phyloP scores from a whole-genome alignment of 208 protist species.

The Leishmania martiniquensis region DNA sequence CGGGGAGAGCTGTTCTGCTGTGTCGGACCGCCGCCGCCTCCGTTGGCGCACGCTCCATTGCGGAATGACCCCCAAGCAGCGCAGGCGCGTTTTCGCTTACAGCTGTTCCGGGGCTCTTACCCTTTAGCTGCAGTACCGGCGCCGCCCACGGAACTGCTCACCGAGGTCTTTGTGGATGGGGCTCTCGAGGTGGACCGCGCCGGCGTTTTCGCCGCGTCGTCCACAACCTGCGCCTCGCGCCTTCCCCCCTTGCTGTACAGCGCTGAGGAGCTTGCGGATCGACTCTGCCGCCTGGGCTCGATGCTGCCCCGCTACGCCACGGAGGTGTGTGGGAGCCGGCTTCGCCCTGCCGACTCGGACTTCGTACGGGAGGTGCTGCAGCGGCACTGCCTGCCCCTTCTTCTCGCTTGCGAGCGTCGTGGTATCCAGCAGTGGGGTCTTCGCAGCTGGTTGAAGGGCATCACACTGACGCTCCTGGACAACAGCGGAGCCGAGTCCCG shows the following conservation, averaged over 20 bases:
- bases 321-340: conserved; percentile 23
- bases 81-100: not conserved
- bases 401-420: conserved; percentile 34
- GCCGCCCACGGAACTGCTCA: not conserved
- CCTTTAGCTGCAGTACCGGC: not conserved
- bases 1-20: conserved; percentile 32
- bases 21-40: conserved; percentile 11
- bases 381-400: conserved; percentile 34
- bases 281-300: conserved; percentile 60
- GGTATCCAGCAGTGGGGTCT: conserved; percentile 56
- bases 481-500: conserved; percentile 36
- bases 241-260: not conserved
- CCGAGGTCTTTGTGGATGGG: conserved; percentile 29
- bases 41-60: not conserved
- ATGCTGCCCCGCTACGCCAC: conserved; percentile 40
- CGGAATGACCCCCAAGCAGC: not conserved
- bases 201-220: not conserved
- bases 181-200: conserved; percentile 22
- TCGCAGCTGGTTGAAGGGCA: conserved; percentile 29
- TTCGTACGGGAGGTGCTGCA: conserved; percentile 36
- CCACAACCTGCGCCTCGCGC: not conserved
- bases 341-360: conserved; percentile 28
- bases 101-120: not conserved
- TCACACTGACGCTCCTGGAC: conserved; percentile 27
- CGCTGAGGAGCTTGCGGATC: conserved; percentile 64